Evolutionary conservation across 176 grass and related monocot species (phyloP).

Genomic region (Dactylis glomerata): DNA sequence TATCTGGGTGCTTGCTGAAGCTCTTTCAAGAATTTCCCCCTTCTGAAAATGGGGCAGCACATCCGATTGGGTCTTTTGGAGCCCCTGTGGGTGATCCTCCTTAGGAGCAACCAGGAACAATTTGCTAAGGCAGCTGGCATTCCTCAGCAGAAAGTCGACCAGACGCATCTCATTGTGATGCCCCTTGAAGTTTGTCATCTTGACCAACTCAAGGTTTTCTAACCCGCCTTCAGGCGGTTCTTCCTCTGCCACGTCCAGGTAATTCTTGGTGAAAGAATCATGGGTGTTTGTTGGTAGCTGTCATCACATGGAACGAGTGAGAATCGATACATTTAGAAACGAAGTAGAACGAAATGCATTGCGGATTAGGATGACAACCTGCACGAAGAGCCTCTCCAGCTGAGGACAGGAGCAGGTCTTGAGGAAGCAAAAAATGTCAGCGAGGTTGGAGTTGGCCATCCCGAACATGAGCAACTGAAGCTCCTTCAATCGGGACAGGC

Average conservation of each 20-base stretch:
- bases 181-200: constrained; percentile 86
- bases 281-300: constrained; percentile 67
- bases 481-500: constrained; percentile 56
- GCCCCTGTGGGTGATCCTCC: constrained; percentile 51
- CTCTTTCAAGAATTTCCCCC: constrained; percentile 49
- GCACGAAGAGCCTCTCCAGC: constrained; percentile 73
- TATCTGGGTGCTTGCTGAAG: constrained; percentile 56
- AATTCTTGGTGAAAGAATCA: constrained; percentile 71
- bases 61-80: constrained; percentile 36
- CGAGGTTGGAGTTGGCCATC: constrained; percentile 77
- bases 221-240: constrained; percentile 64
- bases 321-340: constrained; percentile 23
- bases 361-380: constrained; percentile 43
- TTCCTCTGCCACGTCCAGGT: constrained; percentile 60
- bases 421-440: constrained; percentile 80
- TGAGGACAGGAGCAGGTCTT: constrained; percentile 55
- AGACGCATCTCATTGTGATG: constrained; percentile 71
- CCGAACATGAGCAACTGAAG: constrained; percentile 78
- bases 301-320: constrained; percentile 37
- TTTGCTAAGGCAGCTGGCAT: constrained; percentile 46
- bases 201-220: constrained; percentile 64
- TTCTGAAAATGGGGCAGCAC: constrained; percentile 31
- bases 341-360: neutral
- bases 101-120: constrained; percentile 51
- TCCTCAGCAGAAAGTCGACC: constrained; percentile 67